Evolutionary conservation across 768 basidiomycete species (phyloP).

Genomic region (Cystobasidiopsis lactophilus): DNA sequence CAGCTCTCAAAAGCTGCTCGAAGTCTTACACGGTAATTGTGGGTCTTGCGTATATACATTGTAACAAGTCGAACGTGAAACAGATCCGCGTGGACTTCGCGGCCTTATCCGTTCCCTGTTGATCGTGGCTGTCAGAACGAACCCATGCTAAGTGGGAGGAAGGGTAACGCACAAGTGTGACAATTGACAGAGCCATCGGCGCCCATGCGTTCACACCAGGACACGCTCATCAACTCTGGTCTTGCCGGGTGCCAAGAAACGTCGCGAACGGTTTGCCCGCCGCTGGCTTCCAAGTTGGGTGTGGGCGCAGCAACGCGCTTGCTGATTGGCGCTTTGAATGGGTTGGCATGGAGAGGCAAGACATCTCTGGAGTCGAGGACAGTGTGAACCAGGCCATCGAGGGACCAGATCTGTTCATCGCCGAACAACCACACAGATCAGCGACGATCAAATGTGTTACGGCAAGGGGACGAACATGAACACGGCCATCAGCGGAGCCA

Average conservation of each 20-base stretch:
- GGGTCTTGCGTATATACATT: too few species aligned
- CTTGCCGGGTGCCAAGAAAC: constrained; percentile 87
- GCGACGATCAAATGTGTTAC: too few species aligned
- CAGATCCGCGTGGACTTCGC: too few species aligned
- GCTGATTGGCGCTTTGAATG: neutral
- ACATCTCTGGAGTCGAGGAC: constrained; percentile 57
- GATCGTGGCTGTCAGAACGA: too few species aligned
- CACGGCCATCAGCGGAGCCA: constrained; percentile 61
- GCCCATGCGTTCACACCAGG: constrained; percentile 54
- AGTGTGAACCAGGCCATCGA: constrained; percentile 70
- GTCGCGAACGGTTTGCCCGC: constrained; percentile 38
- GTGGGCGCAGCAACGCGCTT: neutral
- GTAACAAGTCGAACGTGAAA: too few species aligned
- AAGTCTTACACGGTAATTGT: too few species aligned
- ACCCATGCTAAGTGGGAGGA: too few species aligned
- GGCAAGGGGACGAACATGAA: constrained; percentile 46
- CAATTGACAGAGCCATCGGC: too few species aligned
- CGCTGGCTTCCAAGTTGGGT: neutral
- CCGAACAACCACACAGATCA: too few species aligned
- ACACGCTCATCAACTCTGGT: constrained; percentile 75
- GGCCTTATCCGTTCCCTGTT: too few species aligned
- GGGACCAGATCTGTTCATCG: constrained; percentile 78
- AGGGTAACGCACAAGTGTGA: too few species aligned
- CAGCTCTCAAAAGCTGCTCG: too few species aligned
- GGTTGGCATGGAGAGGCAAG: constrained; percentile 30